Evolutionary conservation across 495 filamentous ascomycete species (phyloP).

Genomic region (Evansstolkia leycettana): DNA sequence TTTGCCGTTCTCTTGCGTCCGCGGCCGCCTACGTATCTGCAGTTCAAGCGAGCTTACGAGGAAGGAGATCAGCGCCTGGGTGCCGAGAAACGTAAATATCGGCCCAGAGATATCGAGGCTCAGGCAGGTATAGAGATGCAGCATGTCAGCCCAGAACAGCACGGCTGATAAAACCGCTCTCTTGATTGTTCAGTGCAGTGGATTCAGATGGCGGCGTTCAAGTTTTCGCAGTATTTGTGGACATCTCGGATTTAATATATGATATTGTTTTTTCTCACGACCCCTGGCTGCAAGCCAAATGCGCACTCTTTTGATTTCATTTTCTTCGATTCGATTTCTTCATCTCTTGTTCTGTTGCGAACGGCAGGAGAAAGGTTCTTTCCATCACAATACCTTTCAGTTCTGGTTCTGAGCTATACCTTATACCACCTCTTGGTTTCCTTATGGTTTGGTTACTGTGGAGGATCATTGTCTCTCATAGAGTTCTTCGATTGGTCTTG

Average conservation of each 20-base stretch:
- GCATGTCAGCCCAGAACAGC: slow-evolving; percentile 24
- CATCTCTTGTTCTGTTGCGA: too few species aligned
- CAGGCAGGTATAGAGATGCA: slow-evolving; percentile 51
- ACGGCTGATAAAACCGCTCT: slow-evolving; percentile 3
- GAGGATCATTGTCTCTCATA: too few species aligned
- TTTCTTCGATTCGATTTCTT: too few species aligned
- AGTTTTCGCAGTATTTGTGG: too few species aligned
- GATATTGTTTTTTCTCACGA: too few species aligned
- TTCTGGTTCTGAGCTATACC: background rate
- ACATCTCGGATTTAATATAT: too few species aligned
- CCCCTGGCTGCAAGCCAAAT: too few species aligned
- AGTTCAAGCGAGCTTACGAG: slow-evolving; percentile 67
- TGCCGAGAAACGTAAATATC: slow-evolving; percentile 43
- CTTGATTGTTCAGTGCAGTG: background rate
- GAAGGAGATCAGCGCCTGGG: slow-evolving; percentile 79
- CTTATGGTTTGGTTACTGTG: too few species aligned
- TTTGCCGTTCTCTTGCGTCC: slow-evolving; percentile 69
- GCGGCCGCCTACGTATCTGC: slow-evolving; percentile 77
- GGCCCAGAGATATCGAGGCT: slow-evolving; percentile 37
- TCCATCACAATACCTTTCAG: slow-evolving; percentile 1
- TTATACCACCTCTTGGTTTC: too few species aligned
- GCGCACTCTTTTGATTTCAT: too few species aligned
- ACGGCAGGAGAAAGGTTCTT: background rate
- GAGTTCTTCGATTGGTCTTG: too few species aligned
- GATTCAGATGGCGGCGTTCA: too few species aligned